Conservation (phyloP, 768 basidiomycete species). For the Cytidiella melzeri region DNA sequence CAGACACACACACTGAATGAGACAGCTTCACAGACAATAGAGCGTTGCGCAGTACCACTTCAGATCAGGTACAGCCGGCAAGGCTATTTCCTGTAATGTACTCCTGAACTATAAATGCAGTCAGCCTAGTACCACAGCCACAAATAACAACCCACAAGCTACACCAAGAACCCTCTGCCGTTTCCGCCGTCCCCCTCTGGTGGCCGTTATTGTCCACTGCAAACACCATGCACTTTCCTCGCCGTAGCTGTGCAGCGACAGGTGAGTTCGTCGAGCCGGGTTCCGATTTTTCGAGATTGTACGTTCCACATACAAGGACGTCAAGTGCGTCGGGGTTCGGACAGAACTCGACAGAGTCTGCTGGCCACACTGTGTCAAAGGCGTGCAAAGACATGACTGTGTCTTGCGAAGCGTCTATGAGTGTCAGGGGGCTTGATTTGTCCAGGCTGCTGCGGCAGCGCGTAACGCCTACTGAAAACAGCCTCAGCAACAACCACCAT, state of each 20-base stretch:
- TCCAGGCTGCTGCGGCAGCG: not conserved
- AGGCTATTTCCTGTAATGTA: constrained; percentile 59
- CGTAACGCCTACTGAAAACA: not conserved
- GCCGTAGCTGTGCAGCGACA: constrained; percentile 32
- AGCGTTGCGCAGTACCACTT: constrained; percentile 63
- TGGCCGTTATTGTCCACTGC: constrained; percentile 31
- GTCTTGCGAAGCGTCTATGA: not conserved
- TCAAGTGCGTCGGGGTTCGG: constrained; percentile 54
- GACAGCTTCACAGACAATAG: not conserved
- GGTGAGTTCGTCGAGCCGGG: not conserved
- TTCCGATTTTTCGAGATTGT: constrained; percentile 55
- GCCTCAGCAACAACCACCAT: constrained; percentile 21
- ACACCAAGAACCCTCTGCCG: not conserved
- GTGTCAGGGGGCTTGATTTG: not conserved
- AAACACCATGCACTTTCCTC: constrained; percentile 73
- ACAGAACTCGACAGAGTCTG: constrained; percentile 90
- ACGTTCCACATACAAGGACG: constrained; percentile 87
- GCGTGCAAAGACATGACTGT: not conserved
- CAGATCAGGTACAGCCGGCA: constrained; percentile 86
- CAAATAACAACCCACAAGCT: not conserved
- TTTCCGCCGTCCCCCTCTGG: constrained; percentile 28
- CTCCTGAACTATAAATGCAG: constrained; percentile 30
- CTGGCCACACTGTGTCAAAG: constrained; percentile 73
- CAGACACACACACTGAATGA: constrained; percentile 3
- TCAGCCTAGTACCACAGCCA: not conserved